A percentile compares a stretch with the other conserved stretches of the same genome.
These are phyloP conservation scores for Pythium rhizo-oryzae DNA, from an alignment of 352 stramenopile species.

Conservation along the genomic window DNA sequence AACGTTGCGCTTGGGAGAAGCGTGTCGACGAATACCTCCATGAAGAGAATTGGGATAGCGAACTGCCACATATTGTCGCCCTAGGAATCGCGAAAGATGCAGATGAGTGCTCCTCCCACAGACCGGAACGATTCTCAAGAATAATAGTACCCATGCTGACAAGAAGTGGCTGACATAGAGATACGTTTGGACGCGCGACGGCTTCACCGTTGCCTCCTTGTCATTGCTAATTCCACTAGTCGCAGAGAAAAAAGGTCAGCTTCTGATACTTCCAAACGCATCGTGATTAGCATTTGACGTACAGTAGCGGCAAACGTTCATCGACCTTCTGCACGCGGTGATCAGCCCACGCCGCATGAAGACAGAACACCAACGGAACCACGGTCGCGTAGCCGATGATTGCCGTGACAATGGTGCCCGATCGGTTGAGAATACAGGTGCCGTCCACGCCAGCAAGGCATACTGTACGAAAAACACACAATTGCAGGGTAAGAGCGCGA, in stretches of 20 bases:
- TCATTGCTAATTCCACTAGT: background rate
- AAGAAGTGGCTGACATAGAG: conserved; percentile 77
- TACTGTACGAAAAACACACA: conserved; percentile 19
- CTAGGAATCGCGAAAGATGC: background rate
- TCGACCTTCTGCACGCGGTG: conserved; percentile 18
- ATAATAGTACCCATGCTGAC: conserved; percentile 63
- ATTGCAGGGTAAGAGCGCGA: background rate
- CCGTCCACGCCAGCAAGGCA: conserved; percentile 36
- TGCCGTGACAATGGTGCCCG: conserved; percentile 56
- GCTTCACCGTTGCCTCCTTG: background rate
- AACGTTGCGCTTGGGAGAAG: conserved; percentile 66
- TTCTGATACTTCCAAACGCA: too few relatives aligned
- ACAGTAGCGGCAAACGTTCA: conserved; percentile 40
- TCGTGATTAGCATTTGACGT: conserved; percentile 17
- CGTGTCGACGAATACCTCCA: conserved; percentile 19
- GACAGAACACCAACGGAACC: conserved; percentile 40
- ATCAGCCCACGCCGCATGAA: conserved; percentile 46
- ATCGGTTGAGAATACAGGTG: conserved; percentile 39
- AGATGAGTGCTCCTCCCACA: background rate
- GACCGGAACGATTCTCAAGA: background rate
- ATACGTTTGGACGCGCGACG: conserved; percentile 56
- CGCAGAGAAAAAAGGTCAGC: background rate
- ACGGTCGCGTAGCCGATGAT: conserved; percentile 56
- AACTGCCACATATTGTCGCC: conserved; percentile 23
- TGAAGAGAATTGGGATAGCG: conserved; percentile 18